A percentile compares a stretch with the other conserved stretches of the same genome.
These are phyloP conservation scores for Nakazawaea siamensis DNA, from an alignment of 805 yeast genomes.

Conservation along the genomic window DNA sequence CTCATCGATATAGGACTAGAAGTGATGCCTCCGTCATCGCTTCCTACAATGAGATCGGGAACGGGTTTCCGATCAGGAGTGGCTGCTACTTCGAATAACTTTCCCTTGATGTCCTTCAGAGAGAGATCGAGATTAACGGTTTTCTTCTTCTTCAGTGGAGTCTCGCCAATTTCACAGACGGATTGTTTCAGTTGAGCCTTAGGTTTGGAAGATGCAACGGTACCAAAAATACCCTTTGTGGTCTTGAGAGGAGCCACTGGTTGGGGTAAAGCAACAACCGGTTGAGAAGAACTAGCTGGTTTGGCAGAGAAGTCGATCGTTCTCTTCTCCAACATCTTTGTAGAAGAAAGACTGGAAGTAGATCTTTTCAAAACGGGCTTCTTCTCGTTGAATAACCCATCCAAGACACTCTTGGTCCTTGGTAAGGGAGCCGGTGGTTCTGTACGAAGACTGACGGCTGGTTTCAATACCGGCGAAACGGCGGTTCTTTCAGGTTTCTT, in stretches of 20 bases:
- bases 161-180: slow-evolving; percentile 9
- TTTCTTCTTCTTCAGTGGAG: slow-evolving; percentile 9
- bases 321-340: slow-evolving; percentile 9
- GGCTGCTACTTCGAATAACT: slow-evolving; percentile 7
- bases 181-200: neutral
- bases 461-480: neutral
- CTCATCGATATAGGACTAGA: slow-evolving; percentile 4
- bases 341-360: slow-evolving; percentile 3
- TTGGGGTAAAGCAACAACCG: neutral
- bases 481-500: neutral
- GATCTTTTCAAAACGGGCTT: slow-evolving; percentile 8
- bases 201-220: neutral
- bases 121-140: neutral
- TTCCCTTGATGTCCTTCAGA: neutral
- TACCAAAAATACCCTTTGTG: slow-evolving; percentile 9
- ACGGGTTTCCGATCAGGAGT: slow-evolving; percentile 5
- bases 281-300: neutral
- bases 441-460: neutral
- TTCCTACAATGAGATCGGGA: slow-evolving; percentile 1
- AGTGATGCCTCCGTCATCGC: neutral
- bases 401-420: slow-evolving; percentile 3
- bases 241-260: neutral
- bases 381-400: slow-evolving; percentile 3
- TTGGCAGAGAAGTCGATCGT: slow-evolving; percentile 9
- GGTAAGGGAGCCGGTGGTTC: neutral